Evolutionary conservation across 164 flowering plant genomes (phyloP).

Genomic region (Vitis cinerea): DNA sequence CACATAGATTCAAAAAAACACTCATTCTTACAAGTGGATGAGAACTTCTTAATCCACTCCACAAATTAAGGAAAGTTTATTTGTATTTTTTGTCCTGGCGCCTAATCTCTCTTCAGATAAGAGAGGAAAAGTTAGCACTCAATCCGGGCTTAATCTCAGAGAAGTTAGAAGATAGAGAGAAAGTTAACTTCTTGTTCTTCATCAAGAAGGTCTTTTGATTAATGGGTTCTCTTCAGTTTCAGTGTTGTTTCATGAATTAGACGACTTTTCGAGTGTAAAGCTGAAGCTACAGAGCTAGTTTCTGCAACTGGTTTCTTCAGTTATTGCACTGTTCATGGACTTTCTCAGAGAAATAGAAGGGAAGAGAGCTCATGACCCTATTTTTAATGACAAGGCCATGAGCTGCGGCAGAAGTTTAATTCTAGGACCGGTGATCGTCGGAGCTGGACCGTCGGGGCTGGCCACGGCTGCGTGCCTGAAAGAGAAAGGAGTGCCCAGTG

Average conservation of each 20-base stretch:
- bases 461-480: conserved; percentile 65
- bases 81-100: neutral
- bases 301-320: conserved; percentile 1
- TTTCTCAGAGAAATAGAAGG: conserved; percentile 55
- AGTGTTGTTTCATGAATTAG: neutral
- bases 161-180: neutral
- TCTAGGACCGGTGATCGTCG: conserved; percentile 63
- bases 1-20: conserved; percentile 11
- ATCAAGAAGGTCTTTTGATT: neutral
- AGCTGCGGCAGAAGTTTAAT: conserved; percentile 22
- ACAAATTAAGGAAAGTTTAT: conserved; percentile 14
- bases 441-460: conserved; percentile 79
- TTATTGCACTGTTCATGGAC: conserved; percentile 27
- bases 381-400: conserved; percentile 3
- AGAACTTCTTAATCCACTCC: conserved; percentile 40
- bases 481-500: conserved; percentile 38
- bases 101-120: conserved; percentile 17
- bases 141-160: conserved; percentile 3
- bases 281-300: neutral
- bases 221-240: conserved; percentile 13
- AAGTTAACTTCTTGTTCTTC: neutral
- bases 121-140: neutral
- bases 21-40: conserved; percentile 38
- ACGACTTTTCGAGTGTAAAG: neutral
- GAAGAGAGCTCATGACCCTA: conserved; percentile 47